Percentiles rank a stretch among this genome's conserved stretches.
phyloP scores from a whole-genome alignment of 2,329 filamentous ascomycete species.

The Fusarium cicatricum region DNA sequence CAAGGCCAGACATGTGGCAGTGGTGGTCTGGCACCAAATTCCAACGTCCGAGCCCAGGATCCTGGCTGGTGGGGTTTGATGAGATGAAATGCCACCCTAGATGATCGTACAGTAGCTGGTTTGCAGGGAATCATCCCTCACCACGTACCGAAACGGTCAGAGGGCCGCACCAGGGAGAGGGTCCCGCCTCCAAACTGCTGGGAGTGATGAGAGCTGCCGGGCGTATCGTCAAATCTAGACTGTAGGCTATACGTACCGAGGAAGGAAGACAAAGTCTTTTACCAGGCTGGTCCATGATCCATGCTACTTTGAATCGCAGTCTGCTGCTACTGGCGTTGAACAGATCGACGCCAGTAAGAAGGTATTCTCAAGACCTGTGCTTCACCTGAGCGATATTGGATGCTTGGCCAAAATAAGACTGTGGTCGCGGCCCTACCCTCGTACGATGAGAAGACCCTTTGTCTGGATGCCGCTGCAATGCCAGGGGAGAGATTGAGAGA shows the following conservation, averaged over 20 bases:
- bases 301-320: slow-evolving; percentile 22
- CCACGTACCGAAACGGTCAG: slow-evolving; percentile 20
- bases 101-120: slow-evolving; percentile 31
- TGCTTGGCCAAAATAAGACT: slow-evolving; percentile 25
- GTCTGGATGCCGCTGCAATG: slow-evolving; percentile 18
- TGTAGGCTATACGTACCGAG: slow-evolving; percentile 12
- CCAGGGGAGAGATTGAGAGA: not conserved
- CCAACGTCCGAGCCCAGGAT: slow-evolving; percentile 1
- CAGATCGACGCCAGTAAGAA: slow-evolving; percentile 5
- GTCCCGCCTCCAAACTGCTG: slow-evolving; percentile 27
- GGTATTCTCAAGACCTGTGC: slow-evolving; percentile 9
- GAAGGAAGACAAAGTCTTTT: slow-evolving; percentile 10
- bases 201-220: slow-evolving; percentile 17
- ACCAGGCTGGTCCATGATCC: slow-evolving; percentile 12
- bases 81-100: slow-evolving; percentile 35
- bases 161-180: slow-evolving; percentile 22
- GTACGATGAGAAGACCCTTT: slow-evolving; percentile 35
- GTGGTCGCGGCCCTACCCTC: slow-evolving; percentile 30
- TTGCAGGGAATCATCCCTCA: slow-evolving; percentile 27
- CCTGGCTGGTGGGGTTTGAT: slow-evolving; percentile 30
- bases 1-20: not conserved
- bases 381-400: slow-evolving; percentile 21
- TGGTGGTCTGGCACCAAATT: slow-evolving; percentile 2
- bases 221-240: slow-evolving; percentile 34
- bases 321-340: slow-evolving; percentile 10